These are phyloP conservation scores for Waltergamsia citrina DNA, from an alignment of 2,329 filamentous ascomycete genomes.

Conservation along the genomic window DNA sequence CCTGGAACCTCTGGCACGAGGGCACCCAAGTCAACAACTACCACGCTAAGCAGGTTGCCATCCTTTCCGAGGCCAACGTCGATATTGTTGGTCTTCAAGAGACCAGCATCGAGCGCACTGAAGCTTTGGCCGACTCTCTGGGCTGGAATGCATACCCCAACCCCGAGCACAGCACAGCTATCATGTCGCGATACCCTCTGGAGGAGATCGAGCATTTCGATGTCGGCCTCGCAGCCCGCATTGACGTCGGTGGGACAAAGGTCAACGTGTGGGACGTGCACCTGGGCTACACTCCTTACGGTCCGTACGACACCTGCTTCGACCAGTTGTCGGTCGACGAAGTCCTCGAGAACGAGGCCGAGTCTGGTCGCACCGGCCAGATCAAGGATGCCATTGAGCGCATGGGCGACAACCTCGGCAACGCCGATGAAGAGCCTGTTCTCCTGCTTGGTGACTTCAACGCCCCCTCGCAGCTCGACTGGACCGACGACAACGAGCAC, in stretches of 20 bases:
- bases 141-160: conserved; percentile 29
- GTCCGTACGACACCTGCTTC: conserved; percentile 33
- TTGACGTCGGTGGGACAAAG: conserved; percentile 20
- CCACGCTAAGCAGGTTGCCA: conserved; percentile 27
- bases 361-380: conserved; percentile 26
- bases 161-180: conserved; percentile 18
- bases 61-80: conserved; percentile 17
- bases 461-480: conserved; percentile 33
- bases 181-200: conserved; percentile 30
- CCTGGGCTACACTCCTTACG: conserved; percentile 27
- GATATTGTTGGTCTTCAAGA: conserved; percentile 30
- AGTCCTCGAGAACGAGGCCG: conserved; percentile 21
- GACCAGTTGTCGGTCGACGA: conserved; percentile 19
- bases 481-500: conserved; percentile 22
- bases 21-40: conserved; percentile 23
- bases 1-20: conserved; percentile 29
- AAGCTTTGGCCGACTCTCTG: conserved; percentile 23
- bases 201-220: conserved; percentile 14
- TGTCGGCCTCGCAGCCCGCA: conserved; percentile 18
- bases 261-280: conserved; percentile 26
- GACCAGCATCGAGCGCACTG: conserved; percentile 16
- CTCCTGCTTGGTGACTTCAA: conserved; percentile 31
- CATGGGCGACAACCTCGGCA: conserved; percentile 19
- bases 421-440: conserved; percentile 21
- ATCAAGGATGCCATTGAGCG: conserved; percentile 21